Conservation (phyloP, 805 yeast species). For the Wickerhamomyces alni region DNA sequence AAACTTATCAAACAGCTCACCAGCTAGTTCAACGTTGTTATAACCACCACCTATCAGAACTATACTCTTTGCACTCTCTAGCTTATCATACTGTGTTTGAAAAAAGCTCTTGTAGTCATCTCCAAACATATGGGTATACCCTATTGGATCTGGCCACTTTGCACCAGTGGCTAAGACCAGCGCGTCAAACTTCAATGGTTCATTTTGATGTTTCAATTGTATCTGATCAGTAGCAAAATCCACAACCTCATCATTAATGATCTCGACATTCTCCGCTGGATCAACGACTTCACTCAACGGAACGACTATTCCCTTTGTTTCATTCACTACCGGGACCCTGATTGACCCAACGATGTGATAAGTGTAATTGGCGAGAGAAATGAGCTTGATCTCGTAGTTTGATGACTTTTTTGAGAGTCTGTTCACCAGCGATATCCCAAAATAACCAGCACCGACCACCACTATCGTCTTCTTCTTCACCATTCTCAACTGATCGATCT, state of each 20-base stretch:
- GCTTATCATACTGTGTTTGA: slow-evolving; percentile 7
- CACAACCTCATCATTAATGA: slow-evolving; percentile 17
- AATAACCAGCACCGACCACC: slow-evolving; percentile 20
- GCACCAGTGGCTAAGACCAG: slow-evolving; percentile 28
- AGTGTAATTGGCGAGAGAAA: slow-evolving; percentile 12
- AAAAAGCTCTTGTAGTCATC: slow-evolving; percentile 13
- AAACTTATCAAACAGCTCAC: slow-evolving; percentile 21
- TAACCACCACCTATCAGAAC: slow-evolving; percentile 27
- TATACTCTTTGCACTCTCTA: slow-evolving; percentile 20
- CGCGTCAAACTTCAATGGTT: slow-evolving; percentile 15
- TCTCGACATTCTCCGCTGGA: slow-evolving; percentile 10
- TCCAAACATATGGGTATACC: slow-evolving; percentile 10
- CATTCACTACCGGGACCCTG: slow-evolving; percentile 17
- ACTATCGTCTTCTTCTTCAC: slow-evolving; percentile 11
- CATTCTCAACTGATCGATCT: too few relatives aligned
- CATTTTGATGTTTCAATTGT: slow-evolving; percentile 6
- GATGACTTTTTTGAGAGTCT: slow-evolving; percentile 7
- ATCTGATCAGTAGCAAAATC: slow-evolving; percentile 16
- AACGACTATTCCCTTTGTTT: slow-evolving; percentile 10
- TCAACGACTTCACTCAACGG: slow-evolving; percentile 18
- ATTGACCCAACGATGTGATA: slow-evolving; percentile 11
- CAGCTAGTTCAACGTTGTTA: slow-evolving; percentile 24
- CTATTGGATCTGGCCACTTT: slow-evolving; percentile 24
- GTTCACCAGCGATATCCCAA: slow-evolving; percentile 18
- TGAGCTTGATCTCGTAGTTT: slow-evolving; percentile 3